Base-by-base conservation (phyloP, 352 stramenopile genomes). In the Pythium grandisporangium region DNA sequence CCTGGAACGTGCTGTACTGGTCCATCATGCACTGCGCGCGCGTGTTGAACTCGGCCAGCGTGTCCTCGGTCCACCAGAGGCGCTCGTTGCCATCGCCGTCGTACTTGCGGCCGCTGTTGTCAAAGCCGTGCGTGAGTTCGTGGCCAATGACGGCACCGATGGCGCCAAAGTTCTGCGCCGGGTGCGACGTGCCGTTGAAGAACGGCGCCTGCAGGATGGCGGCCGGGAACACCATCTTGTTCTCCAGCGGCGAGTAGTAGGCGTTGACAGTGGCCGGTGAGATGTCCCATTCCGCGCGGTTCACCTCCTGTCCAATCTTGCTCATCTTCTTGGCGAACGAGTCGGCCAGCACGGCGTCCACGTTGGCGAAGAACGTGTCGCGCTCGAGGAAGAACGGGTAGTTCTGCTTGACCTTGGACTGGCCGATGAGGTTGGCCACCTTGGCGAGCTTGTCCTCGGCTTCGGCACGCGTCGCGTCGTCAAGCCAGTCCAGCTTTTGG, bases 91-190 rank as follows among this genome's bases (percentile, higher is more conserved):
- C 93, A 30, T 84, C 57, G 22, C 56, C 81, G 43, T 91, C 73
- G 45, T 79, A 96, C 37, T 92, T 81, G 6, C 77, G 65, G 38
- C 90, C 92, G 53, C 90, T 80, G 37, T 90, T 82, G 58, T 98
- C 93, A 48, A 97, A 97, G 1, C 88, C 93, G 49, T 98, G 93
- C 10, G 84, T 96, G 55, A 98, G 95, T 61, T 97, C 93, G 56
- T 98, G 93, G 1, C 87, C 93, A 11, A 96, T 84, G 27, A 98
- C 80, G 19, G 87, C 83, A 23, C 89, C 88, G 49, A 97, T 95
- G 2, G 77, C 70, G 11, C 89, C 91, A 57, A 94, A 98, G 48
- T 96, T 96, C 21, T 93, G 77, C 7, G 87, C 82, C 37, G 83
- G 66, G 48, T 93, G 68, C n/a, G 58, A 67, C 23, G 67, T 65